Evolutionary conservation across 768 basidiomycete genomes (phyloP).

Genomic region (Astraeus odoratus): DNA sequence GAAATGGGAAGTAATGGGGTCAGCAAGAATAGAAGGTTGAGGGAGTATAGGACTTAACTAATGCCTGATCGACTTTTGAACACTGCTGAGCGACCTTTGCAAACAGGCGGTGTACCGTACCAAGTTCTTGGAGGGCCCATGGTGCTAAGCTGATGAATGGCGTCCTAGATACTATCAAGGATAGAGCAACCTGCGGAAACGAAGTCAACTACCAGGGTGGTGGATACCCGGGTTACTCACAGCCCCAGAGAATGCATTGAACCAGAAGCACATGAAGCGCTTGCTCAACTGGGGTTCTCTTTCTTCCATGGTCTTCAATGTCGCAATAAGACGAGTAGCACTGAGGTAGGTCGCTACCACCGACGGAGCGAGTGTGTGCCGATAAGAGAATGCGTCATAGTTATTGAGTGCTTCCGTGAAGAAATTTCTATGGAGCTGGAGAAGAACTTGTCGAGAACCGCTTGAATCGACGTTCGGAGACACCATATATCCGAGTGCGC

Average conservation of each 20-base stretch:
- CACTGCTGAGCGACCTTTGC: conserved; percentile 49
- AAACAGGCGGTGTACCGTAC: conserved; percentile 52
- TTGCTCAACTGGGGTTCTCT: conserved; percentile 55
- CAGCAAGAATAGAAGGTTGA: not conserved
- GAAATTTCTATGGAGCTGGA: conserved; percentile 61
- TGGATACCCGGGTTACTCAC: conserved; percentile 33
- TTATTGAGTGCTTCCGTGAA: conserved; percentile 60
- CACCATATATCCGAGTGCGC: not conserved
- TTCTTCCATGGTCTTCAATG: conserved; percentile 48
- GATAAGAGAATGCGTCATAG: conserved; percentile 46
- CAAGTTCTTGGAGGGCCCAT: conserved; percentile 55
- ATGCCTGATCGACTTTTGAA: conserved; percentile 51
- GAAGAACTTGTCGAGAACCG: conserved; percentile 39
- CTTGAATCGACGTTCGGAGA: not conserved
- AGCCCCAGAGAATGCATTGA: conserved; percentile 65
- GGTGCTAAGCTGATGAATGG: conserved; percentile 52
- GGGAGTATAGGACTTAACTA: conserved; percentile 23
- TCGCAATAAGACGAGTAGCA: conserved; percentile 50
- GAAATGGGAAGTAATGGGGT: conserved; percentile 8
- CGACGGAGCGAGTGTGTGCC: conserved; percentile 60
- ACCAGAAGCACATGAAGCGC: conserved; percentile 69
- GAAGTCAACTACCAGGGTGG: not conserved
- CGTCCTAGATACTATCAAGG: conserved; percentile 56
- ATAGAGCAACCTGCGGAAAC: conserved; percentile 47
- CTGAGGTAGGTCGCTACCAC: conserved; percentile 63